These are phyloP conservation scores for Phytopythium boreale DNA, from an alignment of 352 stramenopile species.

Conservation along the genomic window DNA sequence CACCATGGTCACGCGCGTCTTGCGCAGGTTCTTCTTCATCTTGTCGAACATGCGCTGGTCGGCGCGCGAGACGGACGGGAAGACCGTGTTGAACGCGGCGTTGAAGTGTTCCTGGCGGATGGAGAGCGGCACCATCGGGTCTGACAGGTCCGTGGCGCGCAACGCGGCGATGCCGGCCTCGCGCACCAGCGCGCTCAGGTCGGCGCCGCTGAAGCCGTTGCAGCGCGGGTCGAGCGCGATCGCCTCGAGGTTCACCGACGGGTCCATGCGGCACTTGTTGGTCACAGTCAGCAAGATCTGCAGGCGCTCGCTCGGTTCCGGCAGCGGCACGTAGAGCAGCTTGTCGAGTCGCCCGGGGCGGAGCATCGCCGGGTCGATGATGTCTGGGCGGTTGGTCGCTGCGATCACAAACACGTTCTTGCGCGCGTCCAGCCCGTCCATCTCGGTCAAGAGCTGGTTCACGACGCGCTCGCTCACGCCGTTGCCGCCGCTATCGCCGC, in stretches of 20 bases:
- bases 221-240: slow-evolving; percentile 90
- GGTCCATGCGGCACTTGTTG: slow-evolving; percentile 59
- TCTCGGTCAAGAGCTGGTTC: slow-evolving; percentile 99
- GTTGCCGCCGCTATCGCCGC: slow-evolving; percentile 67
- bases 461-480: slow-evolving; percentile 93
- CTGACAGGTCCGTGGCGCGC: slow-evolving; percentile 53
- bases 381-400: slow-evolving; percentile 95
- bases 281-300: slow-evolving; percentile 93
- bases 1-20: slow-evolving; percentile 41
- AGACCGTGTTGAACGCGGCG: slow-evolving; percentile 74
- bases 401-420: slow-evolving; percentile 97
- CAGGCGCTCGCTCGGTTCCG: slow-evolving; percentile 61
- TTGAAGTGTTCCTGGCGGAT: slow-evolving; percentile 74
- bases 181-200: slow-evolving; percentile 95
- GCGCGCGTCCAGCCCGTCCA: slow-evolving; percentile 97
- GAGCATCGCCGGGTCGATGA: slow-evolving; percentile 99
- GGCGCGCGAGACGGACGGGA: slow-evolving; percentile 79
- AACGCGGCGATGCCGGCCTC: slow-evolving; percentile 96
- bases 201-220: slow-evolving; percentile 96
- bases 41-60: slow-evolving; percentile 87
- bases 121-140: slow-evolving; percentile 25
- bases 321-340: slow-evolving; percentile 97
- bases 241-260: slow-evolving; percentile 81
- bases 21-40: slow-evolving; percentile 88
- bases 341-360: slow-evolving; percentile 98